phyloP scores from a whole-genome alignment of 1,139 yeast genomes.

The Yamadazyma atmosphaerica region DNA sequence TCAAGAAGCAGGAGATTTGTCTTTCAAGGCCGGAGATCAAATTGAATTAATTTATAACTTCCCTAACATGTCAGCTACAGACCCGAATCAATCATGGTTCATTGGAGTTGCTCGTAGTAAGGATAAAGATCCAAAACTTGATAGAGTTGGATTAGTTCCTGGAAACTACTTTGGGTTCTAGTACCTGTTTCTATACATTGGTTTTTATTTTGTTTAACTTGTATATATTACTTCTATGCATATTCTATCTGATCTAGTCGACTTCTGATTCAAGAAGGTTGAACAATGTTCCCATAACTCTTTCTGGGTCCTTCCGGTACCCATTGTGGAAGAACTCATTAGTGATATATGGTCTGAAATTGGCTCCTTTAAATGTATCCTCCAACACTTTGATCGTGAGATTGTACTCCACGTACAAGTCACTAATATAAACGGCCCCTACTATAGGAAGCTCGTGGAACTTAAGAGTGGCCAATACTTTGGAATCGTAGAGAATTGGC shows the following conservation, averaged over 20 bases:
- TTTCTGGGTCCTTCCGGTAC: constrained; percentile 40
- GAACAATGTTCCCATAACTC: constrained; percentile 42
- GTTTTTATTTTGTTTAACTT: no score
- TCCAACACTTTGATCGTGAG: constrained; percentile 35
- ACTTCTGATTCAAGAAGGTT: constrained; percentile 42
- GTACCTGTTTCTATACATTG: neutral
- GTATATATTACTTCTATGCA: neutral
- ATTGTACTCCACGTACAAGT: constrained; percentile 55
- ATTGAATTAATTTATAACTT: constrained; percentile 38
- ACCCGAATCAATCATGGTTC: constrained; percentile 32
- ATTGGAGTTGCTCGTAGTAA: constrained; percentile 25
- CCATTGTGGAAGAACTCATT: constrained; percentile 58
- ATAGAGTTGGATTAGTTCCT: constrained; percentile 45
- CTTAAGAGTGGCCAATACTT: constrained; percentile 24
- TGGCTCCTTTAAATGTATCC: constrained; percentile 28
- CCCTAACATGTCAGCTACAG: constrained; percentile 23
- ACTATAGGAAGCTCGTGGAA: constrained; percentile 49
- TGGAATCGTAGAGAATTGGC: constrained; percentile 42
- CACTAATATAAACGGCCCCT: constrained; percentile 51
- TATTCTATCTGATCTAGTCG: constrained; percentile 26
- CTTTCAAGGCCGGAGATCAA: constrained; percentile 36
- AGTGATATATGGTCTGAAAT: constrained; percentile 43
- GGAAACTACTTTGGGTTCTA: constrained; percentile 23
- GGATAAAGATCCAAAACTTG: constrained; percentile 6
- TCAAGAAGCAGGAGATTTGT: constrained; percentile 39